Evolutionary conservation across 495 filamentous ascomycete genomes (phyloP), one percentile per base, ranked within the genome.

Genomic region (Apiosordaria backusii): DNA sequence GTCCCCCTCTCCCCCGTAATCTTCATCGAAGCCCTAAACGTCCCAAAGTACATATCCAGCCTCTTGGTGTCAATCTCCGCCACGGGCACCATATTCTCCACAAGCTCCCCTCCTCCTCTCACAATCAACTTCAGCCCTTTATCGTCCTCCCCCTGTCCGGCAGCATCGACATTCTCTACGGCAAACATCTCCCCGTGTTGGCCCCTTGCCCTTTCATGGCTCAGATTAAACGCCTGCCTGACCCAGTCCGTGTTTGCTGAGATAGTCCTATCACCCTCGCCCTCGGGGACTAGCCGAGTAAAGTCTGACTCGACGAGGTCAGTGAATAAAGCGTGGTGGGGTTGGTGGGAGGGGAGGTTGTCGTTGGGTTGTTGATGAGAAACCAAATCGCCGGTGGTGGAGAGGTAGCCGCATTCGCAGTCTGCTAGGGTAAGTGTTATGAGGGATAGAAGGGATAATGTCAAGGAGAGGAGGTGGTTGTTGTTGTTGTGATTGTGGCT

Each of bases 351-450:
- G 72, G 87, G 91, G 58, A 89, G 68, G 21, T 64, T 64, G 16
- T 70, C 54, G 50, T 68, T 68, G 63, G 73, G 61, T 25, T 71
- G 67, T 60, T 83, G 83, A 61, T 83, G 6, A 45, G 9, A 15
- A 45, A 15, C 50, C n/a, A n/a, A n/a, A n/a, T 74, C 74, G 55
- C 53, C 24, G 59, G 72, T 71, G 61, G 50, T 72, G 50, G 75
- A 70, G 29, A 76, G 72, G 72, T 91, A 92, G 40, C 90, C 90
- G 72, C 90, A 93, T 73, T 90, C 88, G 79, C 89, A 92, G 67
- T 83, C 79, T 16, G 87, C 86, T 59, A 63, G 26, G 54, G 64
- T 66, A 6, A 63, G 50, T 10, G 26, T 35, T 21, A 53, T 19
- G 61, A 64, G 59, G 52, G 64, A 54, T 22, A 76, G 57, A 22